Base-by-base conservation (phyloP, 164 flowering plant genomes). In the Nymphaea thermarum region DNA sequence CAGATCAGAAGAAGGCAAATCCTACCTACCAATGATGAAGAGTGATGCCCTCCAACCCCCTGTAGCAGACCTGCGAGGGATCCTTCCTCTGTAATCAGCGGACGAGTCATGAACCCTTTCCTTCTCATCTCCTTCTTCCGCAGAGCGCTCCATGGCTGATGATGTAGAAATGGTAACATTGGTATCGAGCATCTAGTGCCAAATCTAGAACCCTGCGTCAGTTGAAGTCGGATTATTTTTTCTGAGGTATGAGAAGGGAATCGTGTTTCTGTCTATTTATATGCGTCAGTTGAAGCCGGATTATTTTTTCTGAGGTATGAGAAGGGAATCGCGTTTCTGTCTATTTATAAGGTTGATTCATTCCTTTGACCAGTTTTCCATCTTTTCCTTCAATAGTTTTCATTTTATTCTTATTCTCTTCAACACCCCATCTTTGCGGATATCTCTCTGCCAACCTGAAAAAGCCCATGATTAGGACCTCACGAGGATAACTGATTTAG, bases 91-190 rank as follows among this genome's bases (percentile, higher is more conserved):
- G 47, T 80, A 69, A 80, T 87, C 93, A 44, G 77, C 55, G 41
- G 90, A 84, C 18, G 84, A 77, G 78, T 87, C 90, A 67, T 76
- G 70, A 25, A 87, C 93, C 85, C 85, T 81, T 72, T 76, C 79
- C 67, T 81, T 75, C 42, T 69, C 73, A 42, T 76, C 80, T 65
- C 6, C 63, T 18, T 63, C 77, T 16, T 4, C 68, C n/a, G 10
- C 64, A 10, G 12, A 7, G 55, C 12, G 12, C 55, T 51, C 55
- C 55, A 51, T 51, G 6, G 55, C 12, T 7, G 12, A 51, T 14
- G 12, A 8, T 51, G 55, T 14, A 3, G 55, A 8, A 51, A 51
- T n/a, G n/a, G n/a, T n/a, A n/a, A n/a, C n/a, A n/a, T 25, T 25
- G 36, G 36, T 25, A n/a, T n/a, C n/a, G n/a, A n/a, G n/a, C 41